Percentiles rank a stretch among this genome's conserved stretches.
Conservation (phyloP, 1,139 yeast species). For the Geotrichum fermentans region DNA sequence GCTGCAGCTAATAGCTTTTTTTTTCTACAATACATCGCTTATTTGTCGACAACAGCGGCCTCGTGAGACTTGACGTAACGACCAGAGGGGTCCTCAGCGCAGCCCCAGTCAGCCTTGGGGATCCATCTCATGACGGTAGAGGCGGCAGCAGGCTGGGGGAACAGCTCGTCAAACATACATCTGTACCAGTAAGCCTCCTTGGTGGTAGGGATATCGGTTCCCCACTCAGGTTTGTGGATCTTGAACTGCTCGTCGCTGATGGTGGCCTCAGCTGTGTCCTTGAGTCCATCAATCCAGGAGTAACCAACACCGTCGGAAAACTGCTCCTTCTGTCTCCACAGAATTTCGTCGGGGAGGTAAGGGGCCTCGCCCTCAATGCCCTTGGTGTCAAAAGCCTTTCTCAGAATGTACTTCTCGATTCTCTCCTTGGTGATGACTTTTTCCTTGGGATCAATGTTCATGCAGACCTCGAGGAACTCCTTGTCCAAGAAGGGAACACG, state of each 20-base stretch:
- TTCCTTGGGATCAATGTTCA: slow-evolving; percentile 92
- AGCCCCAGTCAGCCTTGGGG: slow-evolving; percentile 99
- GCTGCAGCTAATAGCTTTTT: neutral
- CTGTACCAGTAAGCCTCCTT: slow-evolving; percentile 99
- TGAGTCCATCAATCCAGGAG: slow-evolving; percentile 97
- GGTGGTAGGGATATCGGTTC: slow-evolving; percentile 86
- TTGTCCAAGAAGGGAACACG: slow-evolving; percentile 98
- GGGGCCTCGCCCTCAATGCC: slow-evolving; percentile 64
- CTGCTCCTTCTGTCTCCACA: slow-evolving; percentile 99
- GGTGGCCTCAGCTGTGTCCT: slow-evolving; percentile 85
- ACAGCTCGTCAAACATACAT: slow-evolving; percentile 87
- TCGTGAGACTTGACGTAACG: slow-evolving; percentile 85
- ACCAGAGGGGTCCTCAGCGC: slow-evolving; percentile 97
- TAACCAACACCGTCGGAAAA: slow-evolving; percentile 99
- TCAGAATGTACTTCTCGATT: slow-evolving; percentile 89
- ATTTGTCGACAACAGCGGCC: slow-evolving; percentile 22
- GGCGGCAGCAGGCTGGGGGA: slow-evolving; percentile 89
- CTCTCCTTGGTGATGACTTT: slow-evolving; percentile 73
- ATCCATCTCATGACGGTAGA: slow-evolving; percentile 98
- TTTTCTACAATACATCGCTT: neutral
- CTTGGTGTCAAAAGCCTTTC: slow-evolving; percentile 96
- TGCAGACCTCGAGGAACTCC: slow-evolving; percentile 82
- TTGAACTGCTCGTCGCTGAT: slow-evolving; percentile 87
- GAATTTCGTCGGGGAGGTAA: slow-evolving; percentile 90
- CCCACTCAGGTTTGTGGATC: slow-evolving; percentile 93